Evolutionary conservation across 2,329 filamentous ascomycete genomes (phyloP), one percentile per base, ranked within the genome.

Genomic region (Cladosporium velox): DNA sequence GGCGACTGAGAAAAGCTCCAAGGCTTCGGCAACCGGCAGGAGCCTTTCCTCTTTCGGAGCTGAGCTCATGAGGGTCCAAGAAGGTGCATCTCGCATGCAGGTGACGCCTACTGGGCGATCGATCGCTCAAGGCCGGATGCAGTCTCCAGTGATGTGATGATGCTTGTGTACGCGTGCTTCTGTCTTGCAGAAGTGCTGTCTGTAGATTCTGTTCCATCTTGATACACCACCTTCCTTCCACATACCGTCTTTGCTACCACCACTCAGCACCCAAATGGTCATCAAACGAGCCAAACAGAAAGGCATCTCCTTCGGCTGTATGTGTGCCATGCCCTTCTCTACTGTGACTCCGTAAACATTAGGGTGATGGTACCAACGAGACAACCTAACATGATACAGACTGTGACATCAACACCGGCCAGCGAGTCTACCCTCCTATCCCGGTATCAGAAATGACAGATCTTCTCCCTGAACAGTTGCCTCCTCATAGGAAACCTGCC

Each of bases 281-380:
- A 55, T 74, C 35, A 72, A 65, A 67, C 69, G 69, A 10, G 59
- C 67, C 14, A 75, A 74, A 62, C 74, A 76, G 66, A 76, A 76
- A 55, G 73, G 74, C 63, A 76, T 76, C 65, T 72, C 75, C 30
- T 75, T 76, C 66, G 75, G 75, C 28, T 75, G 74, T 76, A 72
- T 60, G 71, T 66, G 54, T 59, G n/a, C 52, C 30, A 6, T 47
- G 32, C 8, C 7, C 18, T 49, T 35, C 62, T 34, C 28, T 62
- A 12, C 41, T 18, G 7, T 34, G 7, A 8, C 26, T 11, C 10
- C 51, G 51, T 21, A 18, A 12, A 54, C 51, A 32, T 30, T 30
- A 21, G n/a, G 10, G 2, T 5, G 18, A 21, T 21, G 10, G 3
- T 12, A 18, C 3, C 52, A 55, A 14, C 28, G 28, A 30, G 28